Conservation (phyloP, 345 rosid species). For the Atalantia buxifolia region DNA sequence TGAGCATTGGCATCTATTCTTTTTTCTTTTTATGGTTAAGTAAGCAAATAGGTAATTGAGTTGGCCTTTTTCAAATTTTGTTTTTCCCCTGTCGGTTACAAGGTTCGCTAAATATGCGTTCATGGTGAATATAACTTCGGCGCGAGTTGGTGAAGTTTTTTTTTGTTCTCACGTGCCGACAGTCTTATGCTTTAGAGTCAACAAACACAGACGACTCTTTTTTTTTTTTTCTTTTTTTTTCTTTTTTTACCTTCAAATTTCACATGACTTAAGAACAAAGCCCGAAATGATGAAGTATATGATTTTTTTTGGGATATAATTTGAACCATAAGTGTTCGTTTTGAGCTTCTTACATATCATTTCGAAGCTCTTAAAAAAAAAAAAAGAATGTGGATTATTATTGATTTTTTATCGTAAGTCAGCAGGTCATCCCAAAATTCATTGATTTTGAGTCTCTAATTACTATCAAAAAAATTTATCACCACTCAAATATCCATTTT, state of each 20-base stretch:
- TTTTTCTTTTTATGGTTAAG: neutral
- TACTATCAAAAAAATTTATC: neutral
- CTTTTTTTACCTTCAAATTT: neutral
- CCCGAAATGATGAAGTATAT: too few relatives aligned
- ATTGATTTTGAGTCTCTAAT: too few relatives aligned
- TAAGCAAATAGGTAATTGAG: neutral
- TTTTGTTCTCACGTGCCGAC: constrained; percentile 32
- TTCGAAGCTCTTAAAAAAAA: too few relatives aligned
- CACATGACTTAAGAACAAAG: neutral
- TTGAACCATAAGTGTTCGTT: too few relatives aligned
- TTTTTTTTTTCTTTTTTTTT: too few relatives aligned
- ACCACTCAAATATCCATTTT: neutral
- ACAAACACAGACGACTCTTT: too few relatives aligned
- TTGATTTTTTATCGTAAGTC: too few relatives aligned
- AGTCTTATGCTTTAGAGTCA: neutral
- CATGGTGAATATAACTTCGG: constrained; percentile 17
- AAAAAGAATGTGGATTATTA: too few relatives aligned
- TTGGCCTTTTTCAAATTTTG: neutral
- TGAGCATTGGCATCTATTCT: neutral
- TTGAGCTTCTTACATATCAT: too few relatives aligned
- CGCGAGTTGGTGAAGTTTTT: neutral
- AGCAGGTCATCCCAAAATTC: too few relatives aligned
- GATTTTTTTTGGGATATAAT: too few relatives aligned
- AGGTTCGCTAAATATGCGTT: constrained; percentile 7
- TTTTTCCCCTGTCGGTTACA: neutral